These are phyloP conservation scores for Arctostaphylos glauca DNA, from an alignment of 148 eudicot genomes.

Conservation along the genomic window DNA sequence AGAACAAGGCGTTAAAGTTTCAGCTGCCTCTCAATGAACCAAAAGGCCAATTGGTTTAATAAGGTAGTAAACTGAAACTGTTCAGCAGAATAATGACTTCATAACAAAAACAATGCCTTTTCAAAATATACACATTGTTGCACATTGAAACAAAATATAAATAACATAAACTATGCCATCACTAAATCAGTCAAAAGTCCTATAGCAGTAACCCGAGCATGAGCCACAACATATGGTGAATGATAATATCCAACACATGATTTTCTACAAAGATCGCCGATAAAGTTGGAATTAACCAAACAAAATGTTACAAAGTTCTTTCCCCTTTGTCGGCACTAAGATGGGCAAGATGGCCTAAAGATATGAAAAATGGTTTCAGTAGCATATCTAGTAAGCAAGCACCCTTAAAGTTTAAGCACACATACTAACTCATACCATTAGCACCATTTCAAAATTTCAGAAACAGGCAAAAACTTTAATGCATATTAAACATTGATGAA, in stretches of 20 bases:
- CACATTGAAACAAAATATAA: background rate
- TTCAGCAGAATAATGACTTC: constrained; percentile 3
- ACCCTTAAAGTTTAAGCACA: background rate
- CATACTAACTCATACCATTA: background rate
- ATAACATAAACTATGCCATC: too few relatives aligned
- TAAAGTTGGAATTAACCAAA: background rate
- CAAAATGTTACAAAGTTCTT: background rate
- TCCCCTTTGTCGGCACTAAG: background rate
- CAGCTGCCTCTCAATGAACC: background rate
- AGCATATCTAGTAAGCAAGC: background rate
- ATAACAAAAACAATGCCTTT: background rate
- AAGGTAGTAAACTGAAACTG: background rate
- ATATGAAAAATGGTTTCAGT: background rate
- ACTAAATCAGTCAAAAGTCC: background rate
- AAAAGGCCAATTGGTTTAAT: background rate
- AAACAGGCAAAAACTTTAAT: background rate
- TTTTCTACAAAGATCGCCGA: background rate
- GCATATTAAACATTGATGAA: background rate
- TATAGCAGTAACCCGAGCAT: background rate
- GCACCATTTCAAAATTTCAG: background rate
- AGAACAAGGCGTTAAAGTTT: background rate
- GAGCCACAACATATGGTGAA: background rate
- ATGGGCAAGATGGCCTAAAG: background rate
- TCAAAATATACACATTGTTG: background rate
- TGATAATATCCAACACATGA: background rate